Base-by-base conservation (phyloP, 352 stramenopile species). In the Pythium chondricola region DNA sequence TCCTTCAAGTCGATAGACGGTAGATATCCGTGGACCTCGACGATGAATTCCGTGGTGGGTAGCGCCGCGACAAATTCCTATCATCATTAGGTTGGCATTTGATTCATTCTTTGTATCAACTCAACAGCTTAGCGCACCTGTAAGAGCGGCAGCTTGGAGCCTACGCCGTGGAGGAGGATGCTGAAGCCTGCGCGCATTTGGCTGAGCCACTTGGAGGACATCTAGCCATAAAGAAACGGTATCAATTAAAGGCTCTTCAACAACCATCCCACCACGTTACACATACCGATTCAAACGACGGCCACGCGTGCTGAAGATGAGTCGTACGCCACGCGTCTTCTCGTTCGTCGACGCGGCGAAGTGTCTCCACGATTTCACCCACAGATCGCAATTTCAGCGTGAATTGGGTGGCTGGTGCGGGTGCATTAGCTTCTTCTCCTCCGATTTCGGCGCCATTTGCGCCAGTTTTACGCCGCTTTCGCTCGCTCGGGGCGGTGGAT, bases 11-110 rank as follows among this genome's bases (percentile, higher is more conserved):
- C 20, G 11, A 52, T 32, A 2, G 35, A 37, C 3, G 51, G 43
- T 20, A 59, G 27, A 20, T 59, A 50, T 10, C 51, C 51, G 43
- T 52, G 43, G 18, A 59, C n/a, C 24, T 59, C 36, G 21, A 59
- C 43, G 17, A 59, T 43, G 29, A 43, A 59, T 14, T 27, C 51
- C 5, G 22, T 52, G 16, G 14, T 10, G 7, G 51, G 43, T 8
- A 59, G 51, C 14, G 33, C 22, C 13, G 41, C 37, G 8, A 36
- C 43, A 14, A 59, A 59, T 21, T 18, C 18, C 51, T 59, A 36
- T 8, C n/a, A n/a, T n/a, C n/a, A n/a, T n/a, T n/a, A n/a, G n/a
- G n/a, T n/a, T n/a, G n/a, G n/a, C n/a, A n/a, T n/a, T n/a, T n/a
- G n/a, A n/a, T n/a, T n/a, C n/a, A n/a, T n/a, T n/a, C n/a, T n/a